Evolutionary conservation across 352 stramenopile genomes (phyloP), one percentile per base, ranked within the genome.

Genomic region (Phytophthora foliorum): DNA sequence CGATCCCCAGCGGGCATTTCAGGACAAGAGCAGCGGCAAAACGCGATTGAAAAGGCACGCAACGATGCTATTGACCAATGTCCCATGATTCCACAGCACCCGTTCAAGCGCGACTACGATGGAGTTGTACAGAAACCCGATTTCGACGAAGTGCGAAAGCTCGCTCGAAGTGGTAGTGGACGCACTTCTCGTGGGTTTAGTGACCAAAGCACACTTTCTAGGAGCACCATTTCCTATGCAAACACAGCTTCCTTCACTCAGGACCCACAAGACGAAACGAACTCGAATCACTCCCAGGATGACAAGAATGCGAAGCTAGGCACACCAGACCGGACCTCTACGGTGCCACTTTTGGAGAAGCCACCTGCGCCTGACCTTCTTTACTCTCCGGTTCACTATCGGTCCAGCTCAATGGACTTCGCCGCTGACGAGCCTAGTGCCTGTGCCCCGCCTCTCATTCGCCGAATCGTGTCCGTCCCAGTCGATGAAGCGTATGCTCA

Each of bases 41-140:
- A 76, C 21, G 45, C 73, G 0, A 58, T 63, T 31, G 63, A 78
- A n/a, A 69, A 72, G 19, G 60, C 56, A 7, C 57, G 64, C 10
- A 50, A 61, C 1, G 74, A 84, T 11, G 63, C 70, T 29, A 27
- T 49, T 29, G 80, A 88, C 6, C 74, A 84, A 57, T 77, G 80
- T n/a, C 51, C 79, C 21, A 88, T 88, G 52, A 69, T 82, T 19
- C 84, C 78, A 8, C 80, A 88, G 52, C 72, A 88, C 34, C 51
- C 75, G 5, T 66, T 80, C 45, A 82, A 70, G 27, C 54, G 78
- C 2, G 72, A 89, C 9, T 45, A 67, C 7, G 53, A 78, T 16
- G 55, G 36, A 45, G 17, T 81, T 70, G 25, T n/a, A 51, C 44
- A 58, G 54, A 75, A 71, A 29, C 16, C 48, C 13, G 55, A 64